These are phyloP conservation scores for Lepidium africanum DNA, from an alignment of 345 rosid genomes.

Conservation along the genomic window DNA sequence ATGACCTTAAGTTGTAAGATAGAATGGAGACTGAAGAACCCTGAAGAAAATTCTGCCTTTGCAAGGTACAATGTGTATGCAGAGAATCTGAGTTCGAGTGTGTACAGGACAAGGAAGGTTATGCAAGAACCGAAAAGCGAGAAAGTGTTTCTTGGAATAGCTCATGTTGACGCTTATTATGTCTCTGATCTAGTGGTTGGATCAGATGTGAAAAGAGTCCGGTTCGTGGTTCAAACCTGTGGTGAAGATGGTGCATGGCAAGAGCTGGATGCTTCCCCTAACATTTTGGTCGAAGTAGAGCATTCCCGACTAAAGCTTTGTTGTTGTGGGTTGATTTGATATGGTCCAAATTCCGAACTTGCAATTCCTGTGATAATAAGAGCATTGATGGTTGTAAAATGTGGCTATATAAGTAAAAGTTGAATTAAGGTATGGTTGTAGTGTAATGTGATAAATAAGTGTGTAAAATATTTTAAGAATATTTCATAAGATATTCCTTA, in stretches of 20 bases:
- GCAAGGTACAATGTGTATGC: slow-evolving; percentile 52
- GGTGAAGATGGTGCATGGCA: slow-evolving; percentile 43
- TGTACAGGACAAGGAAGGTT: slow-evolving; percentile 9
- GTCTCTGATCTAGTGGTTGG: slow-evolving; percentile 41
- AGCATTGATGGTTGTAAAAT: not conserved
- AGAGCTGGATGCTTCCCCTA: slow-evolving; percentile 52
- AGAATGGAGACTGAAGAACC: slow-evolving; percentile 43
- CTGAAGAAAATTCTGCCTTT: slow-evolving; percentile 16
- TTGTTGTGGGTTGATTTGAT: slow-evolving; percentile 20
- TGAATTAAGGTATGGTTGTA: no score
- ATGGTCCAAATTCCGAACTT: not conserved
- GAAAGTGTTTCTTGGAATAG: slow-evolving; percentile 46
- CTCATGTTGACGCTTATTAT: slow-evolving; percentile 51
- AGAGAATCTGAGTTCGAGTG: slow-evolving; percentile 23
- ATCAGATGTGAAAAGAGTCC: slow-evolving; percentile 33
- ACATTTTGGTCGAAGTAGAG: slow-evolving; percentile 29
- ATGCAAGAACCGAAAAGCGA: slow-evolving; percentile 7
- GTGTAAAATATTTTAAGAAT: no score
- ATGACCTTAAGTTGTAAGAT: slow-evolving; percentile 40
- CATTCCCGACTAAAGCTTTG: slow-evolving; percentile 10
- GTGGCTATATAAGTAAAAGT: no score
- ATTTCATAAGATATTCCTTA: no score
- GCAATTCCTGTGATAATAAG: not conserved
- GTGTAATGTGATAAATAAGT: no score
- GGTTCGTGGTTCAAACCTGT: slow-evolving; percentile 49